phyloP scores from a whole-genome alignment of 129 eudicot genomes.

The Lonicera japonica region DNA sequence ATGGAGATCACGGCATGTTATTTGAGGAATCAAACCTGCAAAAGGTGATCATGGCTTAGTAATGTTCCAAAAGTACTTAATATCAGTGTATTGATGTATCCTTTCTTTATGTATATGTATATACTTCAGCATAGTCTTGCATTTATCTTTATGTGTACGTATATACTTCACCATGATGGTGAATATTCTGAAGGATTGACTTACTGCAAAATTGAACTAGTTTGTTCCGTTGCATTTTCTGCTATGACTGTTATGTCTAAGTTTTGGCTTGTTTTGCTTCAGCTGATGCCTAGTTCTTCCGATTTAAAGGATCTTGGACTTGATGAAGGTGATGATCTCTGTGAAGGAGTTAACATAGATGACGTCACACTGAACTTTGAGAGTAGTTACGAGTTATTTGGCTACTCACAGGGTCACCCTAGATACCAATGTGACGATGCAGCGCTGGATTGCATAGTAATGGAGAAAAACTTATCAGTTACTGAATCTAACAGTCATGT shows the following conservation, averaged over 20 bases:
- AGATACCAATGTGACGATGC: conserved; percentile 33
- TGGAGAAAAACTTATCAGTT: conserved; percentile 49
- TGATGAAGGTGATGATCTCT: conserved; percentile 40
- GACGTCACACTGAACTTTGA: conserved; percentile 37
- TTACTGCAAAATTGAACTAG: too few species aligned
- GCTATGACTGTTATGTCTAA: conserved; percentile 1
- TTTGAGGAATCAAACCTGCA: conserved; percentile 31
- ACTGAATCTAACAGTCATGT: conserved; percentile 43
- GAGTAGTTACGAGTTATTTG: conserved; percentile 37
- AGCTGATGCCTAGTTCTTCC: conserved; percentile 19
- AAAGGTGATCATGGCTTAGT: conserved; percentile 36
- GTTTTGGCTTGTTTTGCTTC: conserved; percentile 3
- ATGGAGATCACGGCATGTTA: conserved; percentile 27
- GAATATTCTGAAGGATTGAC: too few species aligned
- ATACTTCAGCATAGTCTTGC: too few species aligned
- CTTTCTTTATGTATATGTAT: too few species aligned
- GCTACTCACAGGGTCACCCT: conserved; percentile 31
- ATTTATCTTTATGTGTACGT: too few species aligned
- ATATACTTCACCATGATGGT: too few species aligned
- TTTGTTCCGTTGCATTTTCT: background rate
- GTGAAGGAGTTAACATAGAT: conserved; percentile 39
- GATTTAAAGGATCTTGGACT: conserved; percentile 30
- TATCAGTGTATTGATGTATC: too few species aligned
- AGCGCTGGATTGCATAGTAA: conserved; percentile 29
- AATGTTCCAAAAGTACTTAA: background rate